phyloP scores from a whole-genome alignment of 2,329 filamentous ascomycete species.

The Ceratocystis papillata region DNA sequence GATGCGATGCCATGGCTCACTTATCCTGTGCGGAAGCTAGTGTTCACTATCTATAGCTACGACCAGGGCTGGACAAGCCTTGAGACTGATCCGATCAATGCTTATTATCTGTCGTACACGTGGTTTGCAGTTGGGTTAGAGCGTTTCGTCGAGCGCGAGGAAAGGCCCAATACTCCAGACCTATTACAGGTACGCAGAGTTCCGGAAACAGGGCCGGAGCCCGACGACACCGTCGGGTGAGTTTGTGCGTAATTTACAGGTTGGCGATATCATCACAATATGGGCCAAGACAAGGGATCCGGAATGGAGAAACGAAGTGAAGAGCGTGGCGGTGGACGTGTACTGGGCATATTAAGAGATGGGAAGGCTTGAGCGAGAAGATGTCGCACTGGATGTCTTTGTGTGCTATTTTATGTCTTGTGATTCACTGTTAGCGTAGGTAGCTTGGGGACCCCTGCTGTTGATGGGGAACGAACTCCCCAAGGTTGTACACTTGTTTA shows the following conservation, averaged over 20 bases:
- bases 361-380: not conserved
- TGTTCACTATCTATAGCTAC: constrained; percentile 46
- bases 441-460: too few species aligned
- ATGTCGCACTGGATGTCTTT: not conserved
- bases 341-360: constrained; percentile 41
- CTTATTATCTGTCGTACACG: constrained; percentile 37
- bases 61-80: constrained; percentile 49
- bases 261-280: constrained; percentile 51
- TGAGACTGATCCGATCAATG: not conserved
- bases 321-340: constrained; percentile 43
- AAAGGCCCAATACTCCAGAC: not conserved
- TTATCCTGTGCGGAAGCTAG: constrained; percentile 48
- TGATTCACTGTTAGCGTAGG: not conserved
- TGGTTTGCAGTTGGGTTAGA: constrained; percentile 58
- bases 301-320: constrained; percentile 44
- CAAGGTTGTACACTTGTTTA: too few species aligned
- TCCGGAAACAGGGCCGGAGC: constrained; percentile 41
- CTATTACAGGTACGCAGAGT: constrained; percentile 33
- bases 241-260: constrained; percentile 44
- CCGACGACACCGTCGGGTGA: constrained; percentile 41
- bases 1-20: constrained; percentile 33
- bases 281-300: constrained; percentile 50
- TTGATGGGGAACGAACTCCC: too few species aligned
- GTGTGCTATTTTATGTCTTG: not conserved
- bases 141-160: constrained; percentile 36